Evolutionary conservation across 495 filamentous ascomycete species (phyloP).

Genomic region (Lepidopterella palustris): DNA sequence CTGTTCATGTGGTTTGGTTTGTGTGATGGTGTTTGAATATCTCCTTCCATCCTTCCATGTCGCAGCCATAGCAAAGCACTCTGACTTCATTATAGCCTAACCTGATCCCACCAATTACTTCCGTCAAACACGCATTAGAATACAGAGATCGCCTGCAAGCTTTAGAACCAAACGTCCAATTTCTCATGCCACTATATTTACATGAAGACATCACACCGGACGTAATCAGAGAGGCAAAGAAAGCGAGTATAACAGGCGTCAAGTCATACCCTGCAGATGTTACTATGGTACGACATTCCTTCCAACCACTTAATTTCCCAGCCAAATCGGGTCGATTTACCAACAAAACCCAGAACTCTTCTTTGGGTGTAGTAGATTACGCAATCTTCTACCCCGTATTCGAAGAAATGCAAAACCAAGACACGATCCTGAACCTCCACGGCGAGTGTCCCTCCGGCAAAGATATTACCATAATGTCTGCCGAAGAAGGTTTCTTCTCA

Average conservation of each 20-base stretch:
- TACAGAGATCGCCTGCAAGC: conserved; percentile 63
- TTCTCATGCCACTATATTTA: conserved; percentile 85
- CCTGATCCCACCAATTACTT: conserved; percentile 68
- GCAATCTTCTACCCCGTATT: conserved; percentile 70
- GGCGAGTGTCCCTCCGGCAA: conserved; percentile 50
- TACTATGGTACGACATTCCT: conserved; percentile 50
- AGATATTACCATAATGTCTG: conserved; percentile 63
- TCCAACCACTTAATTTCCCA: background rate
- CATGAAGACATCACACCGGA: conserved; percentile 71
- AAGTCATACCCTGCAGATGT: conserved; percentile 53
- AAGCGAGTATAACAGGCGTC: conserved; percentile 57
- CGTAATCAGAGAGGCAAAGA: conserved; percentile 65
- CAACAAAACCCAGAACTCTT: conserved; percentile 55
- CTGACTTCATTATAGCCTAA: conserved; percentile 48
- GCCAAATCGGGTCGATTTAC: too few relatives aligned
- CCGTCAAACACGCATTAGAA: conserved; percentile 68
- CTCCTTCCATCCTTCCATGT: background rate
- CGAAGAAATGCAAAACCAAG: conserved; percentile 63
- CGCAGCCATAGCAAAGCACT: background rate
- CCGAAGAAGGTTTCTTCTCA: conserved; percentile 79
- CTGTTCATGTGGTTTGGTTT: conserved; percentile 58
- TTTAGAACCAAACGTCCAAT: conserved; percentile 67
- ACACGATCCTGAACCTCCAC: conserved; percentile 59
- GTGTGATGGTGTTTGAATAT: background rate
- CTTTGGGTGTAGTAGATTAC: conserved; percentile 70